A percentile compares a stretch with the other conserved stretches of the same genome.
Conservation (phyloP, 352 stramenopile species). For the Globisporangium alternatum region DNA sequence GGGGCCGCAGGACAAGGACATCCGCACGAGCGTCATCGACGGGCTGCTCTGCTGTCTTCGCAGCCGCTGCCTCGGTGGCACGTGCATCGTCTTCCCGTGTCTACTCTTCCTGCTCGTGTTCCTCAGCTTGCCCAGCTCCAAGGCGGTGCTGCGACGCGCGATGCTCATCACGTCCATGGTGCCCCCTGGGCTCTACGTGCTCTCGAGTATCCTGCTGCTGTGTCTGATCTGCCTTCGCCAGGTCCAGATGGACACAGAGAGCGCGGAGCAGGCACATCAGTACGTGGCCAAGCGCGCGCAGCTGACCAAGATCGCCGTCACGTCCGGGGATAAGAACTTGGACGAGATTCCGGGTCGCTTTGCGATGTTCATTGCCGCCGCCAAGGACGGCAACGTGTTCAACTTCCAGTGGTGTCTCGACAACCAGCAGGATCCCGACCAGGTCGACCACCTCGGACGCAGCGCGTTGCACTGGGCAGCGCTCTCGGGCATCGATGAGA, state of each 20-base stretch:
- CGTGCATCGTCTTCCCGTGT: constrained; percentile 55
- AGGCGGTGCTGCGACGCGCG: constrained; percentile 22
- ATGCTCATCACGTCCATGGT: constrained; percentile 49
- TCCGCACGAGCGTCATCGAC: constrained; percentile 39
- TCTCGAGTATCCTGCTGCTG: constrained; percentile 32
- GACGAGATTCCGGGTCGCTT: constrained; percentile 46
- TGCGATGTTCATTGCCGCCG: constrained; percentile 61
- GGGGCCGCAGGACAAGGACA: constrained; percentile 21
- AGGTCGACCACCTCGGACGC: constrained; percentile 60
- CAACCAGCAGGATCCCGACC: constrained; percentile 54
- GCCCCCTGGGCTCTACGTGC: constrained; percentile 36
- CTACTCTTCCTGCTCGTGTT: constrained; percentile 52
- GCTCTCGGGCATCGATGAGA: constrained; percentile 53
- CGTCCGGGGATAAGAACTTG: constrained; percentile 26
- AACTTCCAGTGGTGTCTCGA: constrained; percentile 59
- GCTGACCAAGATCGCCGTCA: constrained; percentile 55
- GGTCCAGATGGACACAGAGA: constrained; percentile 44
- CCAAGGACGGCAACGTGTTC: constrained; percentile 37
- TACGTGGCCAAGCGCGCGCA: constrained; percentile 41
- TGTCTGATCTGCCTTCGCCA: constrained; percentile 53
- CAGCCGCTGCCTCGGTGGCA: constrained; percentile 51
- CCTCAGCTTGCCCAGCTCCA: constrained; percentile 30
- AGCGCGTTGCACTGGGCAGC: constrained; percentile 68
- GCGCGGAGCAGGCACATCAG: constrained; percentile 54
- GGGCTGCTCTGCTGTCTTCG: constrained; percentile 59